These are phyloP conservation scores for Polyporus arcularius DNA, from an alignment of 768 basidiomycete genomes.

Conservation along the genomic window DNA sequence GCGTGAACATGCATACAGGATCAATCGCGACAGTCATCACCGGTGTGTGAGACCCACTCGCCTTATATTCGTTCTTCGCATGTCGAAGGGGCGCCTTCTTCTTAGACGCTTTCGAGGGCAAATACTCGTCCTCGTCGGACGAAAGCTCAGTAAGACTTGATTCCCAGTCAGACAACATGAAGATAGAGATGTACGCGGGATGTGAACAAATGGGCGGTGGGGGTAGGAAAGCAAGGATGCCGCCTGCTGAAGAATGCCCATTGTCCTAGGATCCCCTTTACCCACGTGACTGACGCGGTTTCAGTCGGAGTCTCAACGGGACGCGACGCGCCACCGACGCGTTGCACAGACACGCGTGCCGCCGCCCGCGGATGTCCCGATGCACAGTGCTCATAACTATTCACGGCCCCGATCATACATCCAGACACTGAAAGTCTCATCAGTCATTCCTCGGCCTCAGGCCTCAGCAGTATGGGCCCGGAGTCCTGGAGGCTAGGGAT, in stretches of 20 bases:
- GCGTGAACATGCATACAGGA: no score
- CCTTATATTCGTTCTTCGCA: slow-evolving; percentile 30
- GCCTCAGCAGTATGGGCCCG: no score
- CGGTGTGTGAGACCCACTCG: slow-evolving; percentile 1
- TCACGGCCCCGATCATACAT: no score
- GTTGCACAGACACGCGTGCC: no score
- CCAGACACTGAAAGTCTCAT: no score
- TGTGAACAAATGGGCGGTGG: neutral
- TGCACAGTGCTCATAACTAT: no score
- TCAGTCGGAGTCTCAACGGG: neutral
- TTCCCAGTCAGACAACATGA: slow-evolving; percentile 37
- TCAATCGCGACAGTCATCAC: slow-evolving; percentile 16
- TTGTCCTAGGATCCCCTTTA: no score
- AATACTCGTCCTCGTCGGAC: slow-evolving; percentile 40
- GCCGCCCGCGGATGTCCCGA: no score
- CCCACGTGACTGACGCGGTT: neutral
- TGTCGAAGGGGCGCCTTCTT: slow-evolving; percentile 30
- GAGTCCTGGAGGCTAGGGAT: no score
- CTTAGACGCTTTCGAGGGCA: slow-evolving; percentile 26
- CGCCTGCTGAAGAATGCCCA: neutral
- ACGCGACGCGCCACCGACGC: no score
- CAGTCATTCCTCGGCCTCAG: no score
- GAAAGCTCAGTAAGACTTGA: slow-evolving; percentile 53
- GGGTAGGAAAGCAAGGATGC: neutral
- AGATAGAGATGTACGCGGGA: neutral